Evolutionary conservation across 2,329 filamentous ascomycete genomes (phyloP).

Genomic region (Alternaria conjuncta): DNA sequence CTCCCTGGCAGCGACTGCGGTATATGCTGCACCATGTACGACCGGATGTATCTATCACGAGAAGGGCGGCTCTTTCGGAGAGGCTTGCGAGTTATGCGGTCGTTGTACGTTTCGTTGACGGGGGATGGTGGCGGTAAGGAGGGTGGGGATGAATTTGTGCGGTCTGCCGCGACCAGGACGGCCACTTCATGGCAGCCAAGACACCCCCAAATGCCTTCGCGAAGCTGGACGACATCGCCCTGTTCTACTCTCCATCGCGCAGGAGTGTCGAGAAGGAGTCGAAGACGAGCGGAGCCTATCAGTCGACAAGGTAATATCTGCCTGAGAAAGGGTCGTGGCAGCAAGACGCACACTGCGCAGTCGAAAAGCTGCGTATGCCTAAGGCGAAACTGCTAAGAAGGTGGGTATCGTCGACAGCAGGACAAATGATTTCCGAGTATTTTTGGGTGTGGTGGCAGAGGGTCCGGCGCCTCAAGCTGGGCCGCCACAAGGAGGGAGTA

Average conservation of each 20-base stretch:
- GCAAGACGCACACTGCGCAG: not conserved
- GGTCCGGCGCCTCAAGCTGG: not conserved
- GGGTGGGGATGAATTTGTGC: not conserved
- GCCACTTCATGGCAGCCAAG: not conserved
- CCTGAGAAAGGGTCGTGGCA: not conserved
- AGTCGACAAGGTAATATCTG: no score
- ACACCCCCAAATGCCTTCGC: not conserved
- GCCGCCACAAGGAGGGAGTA: not conserved
- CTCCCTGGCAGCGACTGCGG: not conserved
- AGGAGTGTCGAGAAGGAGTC: not conserved
- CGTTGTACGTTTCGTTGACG: not conserved
- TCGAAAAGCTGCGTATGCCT: not conserved
- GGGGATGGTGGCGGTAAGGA: not conserved
- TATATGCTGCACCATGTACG: not conserved
- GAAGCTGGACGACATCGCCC: not conserved
- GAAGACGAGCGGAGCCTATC: not conserved
- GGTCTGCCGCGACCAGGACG: not conserved
- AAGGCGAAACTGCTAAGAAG: not conserved
- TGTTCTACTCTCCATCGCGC: not conserved
- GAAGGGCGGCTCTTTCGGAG: not conserved
- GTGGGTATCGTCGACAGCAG: not conserved
- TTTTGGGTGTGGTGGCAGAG: not conserved
- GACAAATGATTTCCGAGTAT: not conserved
- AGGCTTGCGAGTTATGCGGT: not conserved
- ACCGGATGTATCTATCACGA: not conserved